phyloP scores from a whole-genome alignment of 371 early-diverging fungal species.

The Lichtheimia ramosa region DNA sequence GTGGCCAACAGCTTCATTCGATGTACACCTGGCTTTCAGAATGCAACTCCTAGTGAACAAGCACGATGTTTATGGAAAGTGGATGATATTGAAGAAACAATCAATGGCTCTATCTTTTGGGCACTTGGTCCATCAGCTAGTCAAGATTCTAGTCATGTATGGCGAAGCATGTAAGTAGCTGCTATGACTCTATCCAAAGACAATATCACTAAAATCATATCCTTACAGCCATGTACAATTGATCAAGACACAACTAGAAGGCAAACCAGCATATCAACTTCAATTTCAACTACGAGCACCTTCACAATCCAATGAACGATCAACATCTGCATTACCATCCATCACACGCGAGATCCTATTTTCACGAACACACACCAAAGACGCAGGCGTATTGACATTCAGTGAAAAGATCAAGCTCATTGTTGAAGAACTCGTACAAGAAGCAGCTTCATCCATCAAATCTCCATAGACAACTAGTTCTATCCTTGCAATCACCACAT shows the following conservation, averaged over 20 bases:
- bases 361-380: slow-evolving; percentile 5
- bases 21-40: slow-evolving; percentile 13
- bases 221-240: slow-evolving; percentile 18
- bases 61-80: slow-evolving; percentile 40
- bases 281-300: slow-evolving; percentile 18
- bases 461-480: not conserved
- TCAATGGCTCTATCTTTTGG: slow-evolving; percentile 41
- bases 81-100: slow-evolving; percentile 47
- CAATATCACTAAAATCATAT: not conserved
- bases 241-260: slow-evolving; percentile 7
- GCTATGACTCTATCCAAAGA: not conserved
- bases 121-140: slow-evolving; percentile 1
- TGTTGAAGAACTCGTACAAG: slow-evolving; percentile 7
- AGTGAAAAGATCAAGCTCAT: slow-evolving; percentile 11
- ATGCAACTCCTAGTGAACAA: slow-evolving; percentile 24
- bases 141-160: slow-evolving; percentile 11
- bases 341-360: slow-evolving; percentile 13
- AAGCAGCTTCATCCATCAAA: slow-evolving; percentile 5
- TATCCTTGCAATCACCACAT: not conserved
- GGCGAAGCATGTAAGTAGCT: slow-evolving; percentile 40
- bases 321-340: slow-evolving; percentile 1
- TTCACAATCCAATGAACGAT: not conserved
- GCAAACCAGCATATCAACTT: slow-evolving; percentile 19
- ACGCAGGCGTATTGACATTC: slow-evolving; percentile 12
- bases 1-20: slow-evolving; percentile 43